Base-by-base conservation (phyloP, 495 filamentous ascomycete species). In the Penicillium flavigenum region DNA sequence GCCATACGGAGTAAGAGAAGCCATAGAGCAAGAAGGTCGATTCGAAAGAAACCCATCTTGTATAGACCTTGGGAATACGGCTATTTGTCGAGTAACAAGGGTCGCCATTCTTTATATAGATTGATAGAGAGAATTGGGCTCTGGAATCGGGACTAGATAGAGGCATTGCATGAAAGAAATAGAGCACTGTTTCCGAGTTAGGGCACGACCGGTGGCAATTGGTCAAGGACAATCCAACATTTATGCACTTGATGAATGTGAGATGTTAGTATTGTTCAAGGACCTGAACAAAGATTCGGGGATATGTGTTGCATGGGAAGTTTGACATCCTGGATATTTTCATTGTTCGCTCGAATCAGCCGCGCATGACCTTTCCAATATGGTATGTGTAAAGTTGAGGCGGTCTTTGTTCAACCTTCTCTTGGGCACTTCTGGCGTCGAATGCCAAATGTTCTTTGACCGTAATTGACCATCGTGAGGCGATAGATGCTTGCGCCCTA, bases 201-300 rank as follows among this genome's bases (percentile, higher is more conserved):
- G 26, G 16, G 45, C 45, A 47, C 1, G 16, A 19, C 1, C 1
- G 8, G 20, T 38, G 31, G 31, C 3, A 24, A 24, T 51, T 39
- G 34, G 22, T 41, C 24, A 27, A 7, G 34, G 19, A 41, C 34
- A 52, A 41, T 29, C 2, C 17, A 9, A 41, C 5, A 42, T 41
- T 52, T 0, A 39, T 39, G 47, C 24, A 41, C 1, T 26, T 41
- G 3, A 24, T 52, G 34, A 27, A 27, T 52, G 34, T 53, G 49
- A 32, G 10, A 17, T 19, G 38, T 43, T 41, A 53, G 39, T 29
- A 43, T 41, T 41, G 26, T 43, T 53, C 38, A 41, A 53, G 36
- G 38, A 26, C 31, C 14, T 1, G 1, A 16, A 52, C 26, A 53
- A 53, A 53, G 51, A 31, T 3, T 22, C n/a, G 39, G 51, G 39